These are phyloP conservation scores for Saccharomycopsis amapae DNA, from an alignment of 805 yeast genomes.

Conservation along the genomic window DNA sequence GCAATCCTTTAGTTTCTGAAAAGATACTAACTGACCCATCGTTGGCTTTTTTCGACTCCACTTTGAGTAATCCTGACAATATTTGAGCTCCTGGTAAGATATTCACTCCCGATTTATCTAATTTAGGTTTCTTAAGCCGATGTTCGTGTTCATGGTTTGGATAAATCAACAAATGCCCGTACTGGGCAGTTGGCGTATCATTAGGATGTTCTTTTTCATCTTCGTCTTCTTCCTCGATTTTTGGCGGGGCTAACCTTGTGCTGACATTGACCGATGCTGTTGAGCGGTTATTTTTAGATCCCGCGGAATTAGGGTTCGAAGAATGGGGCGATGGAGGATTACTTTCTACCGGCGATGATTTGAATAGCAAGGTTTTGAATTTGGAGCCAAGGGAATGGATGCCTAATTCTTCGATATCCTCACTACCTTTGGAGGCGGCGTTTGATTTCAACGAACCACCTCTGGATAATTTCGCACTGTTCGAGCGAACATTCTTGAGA, in stretches of 20 bases:
- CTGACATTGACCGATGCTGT: no score
- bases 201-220: not conserved
- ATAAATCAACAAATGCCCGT: constrained; percentile 9
- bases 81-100: constrained; percentile 19
- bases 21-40: constrained; percentile 14
- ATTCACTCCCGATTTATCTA: constrained; percentile 5
- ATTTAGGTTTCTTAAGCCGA: constrained; percentile 13
- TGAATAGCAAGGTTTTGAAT: constrained; percentile 15
- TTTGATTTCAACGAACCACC: no score
- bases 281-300: no score
- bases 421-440: not conserved
- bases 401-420: not conserved
- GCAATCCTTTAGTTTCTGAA: constrained; percentile 6
- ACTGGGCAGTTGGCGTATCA: constrained; percentile 1
- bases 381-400: constrained; percentile 10
- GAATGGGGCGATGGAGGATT: no score
- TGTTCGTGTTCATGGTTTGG: constrained; percentile 16
- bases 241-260: no score
- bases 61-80: constrained; percentile 13
- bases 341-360: no score
- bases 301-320: no score
- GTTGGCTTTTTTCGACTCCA: not conserved
- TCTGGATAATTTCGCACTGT: no score
- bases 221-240: no score
- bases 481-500: not conserved